Conservation (phyloP, 805 yeast genomes). For the Myxozyma monticola region DNA sequence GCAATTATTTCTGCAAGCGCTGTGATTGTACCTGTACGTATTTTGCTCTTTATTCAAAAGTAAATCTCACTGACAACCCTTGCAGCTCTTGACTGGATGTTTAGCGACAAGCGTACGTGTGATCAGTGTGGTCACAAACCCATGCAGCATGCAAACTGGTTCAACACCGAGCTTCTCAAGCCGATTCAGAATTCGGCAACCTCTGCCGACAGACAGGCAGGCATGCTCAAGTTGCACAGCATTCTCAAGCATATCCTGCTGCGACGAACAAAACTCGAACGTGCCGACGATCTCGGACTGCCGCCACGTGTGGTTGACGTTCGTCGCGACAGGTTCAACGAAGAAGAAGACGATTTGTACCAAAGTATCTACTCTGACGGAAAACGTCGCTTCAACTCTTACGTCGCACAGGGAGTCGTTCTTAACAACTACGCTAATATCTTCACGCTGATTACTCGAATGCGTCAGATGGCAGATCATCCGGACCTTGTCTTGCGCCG, state of each 20-base stretch:
- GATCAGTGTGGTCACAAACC: constrained; percentile 86
- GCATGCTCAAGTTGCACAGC: constrained; percentile 74
- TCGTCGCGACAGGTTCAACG: constrained; percentile 83
- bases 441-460: constrained; percentile 90
- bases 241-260: constrained; percentile 81
- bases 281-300: constrained; percentile 95
- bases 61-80: too few relatives aligned
- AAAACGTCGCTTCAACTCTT: constrained; percentile 83
- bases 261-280: constrained; percentile 89
- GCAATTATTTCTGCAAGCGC: constrained; percentile 86
- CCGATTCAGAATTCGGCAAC: constrained; percentile 86
- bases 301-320: constrained; percentile 95
- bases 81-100: constrained; percentile 77
- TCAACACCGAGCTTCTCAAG: constrained; percentile 92
- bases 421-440: constrained; percentile 95
- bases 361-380: constrained; percentile 84
- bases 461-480: constrained; percentile 98
- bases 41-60: background rate
- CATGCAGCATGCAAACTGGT: constrained; percentile 92
- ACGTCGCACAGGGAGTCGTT: constrained; percentile 94
- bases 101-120: constrained; percentile 80
- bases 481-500: constrained; percentile 90
- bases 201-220: constrained; percentile 74
- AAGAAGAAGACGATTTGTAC: constrained; percentile 91
- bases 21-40: constrained; percentile 82